phyloP scores from a whole-genome alignment of 1,284 basidiomycete genomes.

The Schizophyllum amplum region DNA sequence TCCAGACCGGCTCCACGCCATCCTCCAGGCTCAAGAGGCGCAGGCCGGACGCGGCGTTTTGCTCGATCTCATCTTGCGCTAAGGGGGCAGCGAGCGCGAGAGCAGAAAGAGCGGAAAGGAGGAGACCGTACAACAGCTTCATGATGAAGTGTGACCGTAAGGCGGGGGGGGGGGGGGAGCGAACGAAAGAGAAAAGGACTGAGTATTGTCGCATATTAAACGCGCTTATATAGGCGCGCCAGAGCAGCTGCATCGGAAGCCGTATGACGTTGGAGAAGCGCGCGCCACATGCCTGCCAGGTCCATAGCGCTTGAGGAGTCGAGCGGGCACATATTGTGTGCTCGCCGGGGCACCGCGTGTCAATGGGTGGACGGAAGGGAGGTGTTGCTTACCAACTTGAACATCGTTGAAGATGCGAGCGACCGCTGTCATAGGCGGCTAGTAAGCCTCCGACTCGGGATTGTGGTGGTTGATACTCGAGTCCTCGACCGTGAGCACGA shows the following conservation, averaged over 20 bases:
- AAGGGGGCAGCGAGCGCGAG: conserved; percentile 20
- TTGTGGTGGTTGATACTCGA: neutral
- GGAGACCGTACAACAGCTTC: neutral
- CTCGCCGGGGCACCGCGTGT: too few species aligned
- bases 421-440: neutral
- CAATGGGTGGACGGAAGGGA: neutral
- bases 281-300: neutral
- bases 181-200: too few species aligned
- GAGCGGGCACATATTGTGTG: neutral
- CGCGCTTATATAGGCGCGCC: neutral
- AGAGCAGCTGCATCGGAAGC: neutral
- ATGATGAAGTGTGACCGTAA: neutral
- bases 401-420: neutral
- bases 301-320: neutral
- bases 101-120: neutral
- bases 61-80: conserved; percentile 24
- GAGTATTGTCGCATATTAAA: neutral
- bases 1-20: conserved; percentile 24
- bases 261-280: neutral
- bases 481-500: neutral
- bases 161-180: too few species aligned
- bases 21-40: conserved; percentile 42
- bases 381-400: too few species aligned
- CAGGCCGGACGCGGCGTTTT: conserved; percentile 29
- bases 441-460: neutral